Evolutionary conservation across 1,284 basidiomycete genomes (phyloP), one percentile per base, ranked within the genome.

Genomic region (Volvariella surrecta): DNA sequence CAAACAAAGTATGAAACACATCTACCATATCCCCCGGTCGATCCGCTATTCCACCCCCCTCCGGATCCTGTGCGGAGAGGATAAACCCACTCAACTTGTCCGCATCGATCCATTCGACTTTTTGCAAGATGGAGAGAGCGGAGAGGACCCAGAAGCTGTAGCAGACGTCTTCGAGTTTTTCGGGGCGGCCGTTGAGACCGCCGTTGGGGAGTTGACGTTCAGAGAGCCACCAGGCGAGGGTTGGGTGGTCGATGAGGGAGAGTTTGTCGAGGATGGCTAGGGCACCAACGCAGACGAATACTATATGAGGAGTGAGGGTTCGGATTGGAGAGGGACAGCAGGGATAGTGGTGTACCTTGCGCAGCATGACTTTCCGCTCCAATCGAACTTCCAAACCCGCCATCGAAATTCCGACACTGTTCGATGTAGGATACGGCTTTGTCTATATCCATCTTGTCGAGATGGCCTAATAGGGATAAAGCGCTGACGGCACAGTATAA

Each of bases 141-240:
- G 94, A 93, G 2, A 99, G 74, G 3, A 95, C 92, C 93, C 94
- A 99, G 71, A 92, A 95, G 54, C 88, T 92, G 64, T 99, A 99
- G 67, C 96, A 99, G 2, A 96, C 94, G 58, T 98, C 94, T 66
- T 95, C 92, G n/a, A 98, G 71, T 67, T 99, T 99, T 59, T 99
- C 91, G 2, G 95, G 95, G 16, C 95, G 73, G 0, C 95, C 95
- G 53, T 99, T 98, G 47, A 99, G 68, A 0, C 95, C 96, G 6
- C 95, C 95, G 54, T 82, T 92, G 0, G 92, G 86, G 8, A 97
- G 69, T 59, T 99, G 95, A 6, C 95, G 73, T 57, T 99, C 96
- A 8, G 86, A 78, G 2, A 99, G 67, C 95, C 95, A 99, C 81
- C 88, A 93, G 8, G 73, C 85, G 1, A 97, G 68, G 21, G 78